Conservation (phyloP, 805 yeast species). For the Yarrowia osloensis region DNA sequence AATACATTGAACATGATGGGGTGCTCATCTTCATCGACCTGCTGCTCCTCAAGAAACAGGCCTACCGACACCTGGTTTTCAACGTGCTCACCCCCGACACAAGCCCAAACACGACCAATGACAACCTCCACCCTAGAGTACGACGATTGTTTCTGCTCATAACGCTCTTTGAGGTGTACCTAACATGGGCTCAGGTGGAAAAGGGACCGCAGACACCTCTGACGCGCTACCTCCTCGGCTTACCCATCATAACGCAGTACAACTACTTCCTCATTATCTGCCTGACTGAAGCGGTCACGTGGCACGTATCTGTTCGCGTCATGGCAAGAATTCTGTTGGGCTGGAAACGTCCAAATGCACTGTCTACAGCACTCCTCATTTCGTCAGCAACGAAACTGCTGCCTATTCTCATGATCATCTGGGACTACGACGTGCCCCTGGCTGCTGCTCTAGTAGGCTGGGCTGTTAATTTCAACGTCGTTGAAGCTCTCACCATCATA, state of each 20-base stretch:
- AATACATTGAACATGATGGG: constrained; percentile 86
- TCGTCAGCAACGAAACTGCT: constrained; percentile 80
- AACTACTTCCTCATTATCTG: constrained; percentile 44
- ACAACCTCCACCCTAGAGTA: constrained; percentile 19
- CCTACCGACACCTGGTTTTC: constrained; percentile 73
- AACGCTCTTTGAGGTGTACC: constrained; percentile 81
- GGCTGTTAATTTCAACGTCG: constrained; percentile 60
- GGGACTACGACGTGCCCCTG: constrained; percentile 90
- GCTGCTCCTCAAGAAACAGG: constrained; percentile 80
- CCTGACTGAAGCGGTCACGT: constrained; percentile 41
- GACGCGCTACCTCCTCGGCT: constrained; percentile 34
- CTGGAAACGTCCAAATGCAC: constrained; percentile 47
- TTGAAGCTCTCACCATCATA: constrained; percentile 61
- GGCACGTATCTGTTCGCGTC: constrained; percentile 44
- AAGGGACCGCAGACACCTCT: constrained; percentile 42
- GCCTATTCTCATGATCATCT: constrained; percentile 89
- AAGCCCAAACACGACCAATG: constrained; percentile 11
- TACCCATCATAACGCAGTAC: constrained; percentile 45
- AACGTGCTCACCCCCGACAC: constrained; percentile 50
- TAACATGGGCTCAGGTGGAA: constrained; percentile 91
- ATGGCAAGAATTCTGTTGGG: constrained; percentile 42
- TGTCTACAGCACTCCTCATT: constrained; percentile 69
- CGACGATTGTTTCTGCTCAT: constrained; percentile 59
- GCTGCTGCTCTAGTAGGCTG: constrained; percentile 61
- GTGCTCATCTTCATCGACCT: constrained; percentile 83